These are phyloP conservation scores for Steccherinum ochraceum DNA, from an alignment of 768 basidiomycete genomes.

Conservation along the genomic window DNA sequence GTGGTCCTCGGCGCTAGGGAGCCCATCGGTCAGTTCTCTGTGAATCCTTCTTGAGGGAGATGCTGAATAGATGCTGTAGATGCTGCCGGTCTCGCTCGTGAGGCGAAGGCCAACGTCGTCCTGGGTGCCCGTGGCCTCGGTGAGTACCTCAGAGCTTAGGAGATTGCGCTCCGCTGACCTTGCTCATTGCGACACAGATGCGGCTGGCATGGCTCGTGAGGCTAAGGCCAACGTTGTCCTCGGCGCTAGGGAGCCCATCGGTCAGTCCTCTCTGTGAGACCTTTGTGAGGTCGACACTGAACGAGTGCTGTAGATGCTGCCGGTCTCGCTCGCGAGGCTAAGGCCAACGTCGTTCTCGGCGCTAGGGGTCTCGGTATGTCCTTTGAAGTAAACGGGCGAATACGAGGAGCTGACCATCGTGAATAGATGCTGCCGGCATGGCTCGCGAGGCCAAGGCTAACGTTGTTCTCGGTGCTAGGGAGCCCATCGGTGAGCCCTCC, in stretches of 20 bases:
- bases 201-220: not conserved
- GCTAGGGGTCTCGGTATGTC: not conserved
- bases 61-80: not conserved
- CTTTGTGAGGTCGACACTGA: not conserved
- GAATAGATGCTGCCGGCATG: not conserved
- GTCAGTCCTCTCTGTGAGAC: not conserved
- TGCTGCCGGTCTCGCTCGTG: not conserved
- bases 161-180: not conserved
- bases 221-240: not conserved
- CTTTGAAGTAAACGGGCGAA: not conserved
- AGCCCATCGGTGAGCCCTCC: not conserved
- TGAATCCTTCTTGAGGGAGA: not conserved
- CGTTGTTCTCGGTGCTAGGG: not conserved
- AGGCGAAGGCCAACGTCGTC: not conserved
- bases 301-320: not conserved
- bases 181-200: not conserved
- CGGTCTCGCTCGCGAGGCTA: not conserved
- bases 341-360: not conserved
- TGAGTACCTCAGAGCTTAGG: not conserved
- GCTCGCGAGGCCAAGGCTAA: not conserved
- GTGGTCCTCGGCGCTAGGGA: not conserved
- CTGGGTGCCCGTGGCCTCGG: not conserved
- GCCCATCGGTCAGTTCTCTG: not conserved
- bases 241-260: not conserved
- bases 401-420: not conserved